Percentiles rank a stretch among this genome's conserved stretches.
Conservation (phyloP, 495 filamentous ascomycete species). For the Endocarpon pusillum region DNA sequence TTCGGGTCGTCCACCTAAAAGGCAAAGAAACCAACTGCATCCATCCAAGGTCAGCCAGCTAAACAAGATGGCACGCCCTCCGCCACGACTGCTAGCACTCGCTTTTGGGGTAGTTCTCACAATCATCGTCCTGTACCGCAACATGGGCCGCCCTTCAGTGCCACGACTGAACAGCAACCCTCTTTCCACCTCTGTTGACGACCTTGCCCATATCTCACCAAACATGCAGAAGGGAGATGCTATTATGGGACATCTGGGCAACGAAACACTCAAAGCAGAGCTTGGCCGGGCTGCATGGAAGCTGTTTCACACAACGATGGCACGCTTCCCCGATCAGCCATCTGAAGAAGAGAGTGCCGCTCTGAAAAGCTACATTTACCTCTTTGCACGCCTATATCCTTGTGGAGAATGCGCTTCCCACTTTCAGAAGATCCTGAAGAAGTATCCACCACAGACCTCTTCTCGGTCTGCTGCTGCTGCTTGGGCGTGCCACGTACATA, state of each 20-base stretch:
- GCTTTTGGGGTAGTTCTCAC: too few relatives aligned
- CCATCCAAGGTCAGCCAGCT: too few relatives aligned
- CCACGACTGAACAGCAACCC: neutral
- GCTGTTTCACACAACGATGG: slow-evolving; percentile 89
- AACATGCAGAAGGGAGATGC: slow-evolving; percentile 52
- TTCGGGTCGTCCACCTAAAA: too few relatives aligned
- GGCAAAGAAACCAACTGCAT: too few relatives aligned
- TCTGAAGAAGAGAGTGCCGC: slow-evolving; percentile 69
- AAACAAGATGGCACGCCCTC: too few relatives aligned
- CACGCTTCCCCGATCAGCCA: slow-evolving; percentile 77
- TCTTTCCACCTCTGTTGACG: slow-evolving; percentile 2
- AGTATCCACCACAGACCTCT: slow-evolving; percentile 83
- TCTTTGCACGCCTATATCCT: slow-evolving; percentile 87
- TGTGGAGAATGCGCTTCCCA: slow-evolving; percentile 86
- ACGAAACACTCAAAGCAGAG: slow-evolving; percentile 83
- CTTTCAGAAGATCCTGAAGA: slow-evolving; percentile 64
- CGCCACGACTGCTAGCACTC: too few relatives aligned
- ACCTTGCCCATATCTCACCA: neutral
- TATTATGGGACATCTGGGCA: slow-evolving; percentile 79
- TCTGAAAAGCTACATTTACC: slow-evolving; percentile 66
- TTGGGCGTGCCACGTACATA: slow-evolving; percentile 92
- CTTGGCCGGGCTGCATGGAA: slow-evolving; percentile 81
- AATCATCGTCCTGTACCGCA: too few relatives aligned
- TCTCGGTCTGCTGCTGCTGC: slow-evolving; percentile 67
- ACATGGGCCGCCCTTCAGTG: too few relatives aligned